Evolutionary conservation across 2,329 filamentous ascomycete species (phyloP).

Genomic region (Zopfia rhizophila): DNA sequence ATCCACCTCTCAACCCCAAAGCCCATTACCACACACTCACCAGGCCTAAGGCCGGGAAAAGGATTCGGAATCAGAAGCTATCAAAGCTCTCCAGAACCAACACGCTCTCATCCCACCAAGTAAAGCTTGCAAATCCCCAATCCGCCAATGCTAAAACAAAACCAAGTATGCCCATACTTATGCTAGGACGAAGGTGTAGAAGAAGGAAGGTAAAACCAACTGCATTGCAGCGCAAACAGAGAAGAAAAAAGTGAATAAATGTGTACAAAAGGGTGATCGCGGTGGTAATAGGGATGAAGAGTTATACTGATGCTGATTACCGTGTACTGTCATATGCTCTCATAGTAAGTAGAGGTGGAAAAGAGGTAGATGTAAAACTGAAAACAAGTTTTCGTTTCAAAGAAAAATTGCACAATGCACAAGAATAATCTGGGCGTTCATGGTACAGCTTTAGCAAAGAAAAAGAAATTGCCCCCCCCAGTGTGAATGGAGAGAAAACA

Average conservation of each 20-base stretch:
- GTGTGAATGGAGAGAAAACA: slow-evolving; percentile 1
- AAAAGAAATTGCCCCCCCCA: slow-evolving; percentile 2
- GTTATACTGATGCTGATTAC: slow-evolving; percentile 4
- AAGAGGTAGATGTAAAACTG: not conserved
- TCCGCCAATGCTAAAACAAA: slow-evolving; percentile 25
- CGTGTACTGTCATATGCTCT: slow-evolving; percentile 4
- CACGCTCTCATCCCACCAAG: slow-evolving; percentile 3
- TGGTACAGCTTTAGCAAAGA: no score
- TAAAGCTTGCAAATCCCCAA: slow-evolving; percentile 25
- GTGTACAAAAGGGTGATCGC: slow-evolving; percentile 21
- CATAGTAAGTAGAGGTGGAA: not conserved
- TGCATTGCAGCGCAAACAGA: slow-evolving; percentile 11
- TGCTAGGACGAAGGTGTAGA: slow-evolving; percentile 10
- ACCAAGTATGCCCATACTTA: slow-evolving; percentile 28
- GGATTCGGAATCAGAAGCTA: slow-evolving; percentile 18
- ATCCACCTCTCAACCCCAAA: slow-evolving; percentile 11
- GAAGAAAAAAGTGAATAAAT: slow-evolving; percentile 1
- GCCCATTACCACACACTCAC: slow-evolving; percentile 20
- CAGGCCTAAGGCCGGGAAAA: slow-evolving; percentile 6
- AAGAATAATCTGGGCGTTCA: no score
- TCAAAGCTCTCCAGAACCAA: slow-evolving; percentile 32
- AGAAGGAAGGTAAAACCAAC: slow-evolving; percentile 16
- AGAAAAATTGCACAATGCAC: slow-evolving; percentile 23
- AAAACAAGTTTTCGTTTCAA: slow-evolving; percentile 6
- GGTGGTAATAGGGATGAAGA: slow-evolving; percentile 3